Base-by-base conservation (phyloP, 2,329 filamentous ascomycete species). In the Penicillium sp. region DNA sequence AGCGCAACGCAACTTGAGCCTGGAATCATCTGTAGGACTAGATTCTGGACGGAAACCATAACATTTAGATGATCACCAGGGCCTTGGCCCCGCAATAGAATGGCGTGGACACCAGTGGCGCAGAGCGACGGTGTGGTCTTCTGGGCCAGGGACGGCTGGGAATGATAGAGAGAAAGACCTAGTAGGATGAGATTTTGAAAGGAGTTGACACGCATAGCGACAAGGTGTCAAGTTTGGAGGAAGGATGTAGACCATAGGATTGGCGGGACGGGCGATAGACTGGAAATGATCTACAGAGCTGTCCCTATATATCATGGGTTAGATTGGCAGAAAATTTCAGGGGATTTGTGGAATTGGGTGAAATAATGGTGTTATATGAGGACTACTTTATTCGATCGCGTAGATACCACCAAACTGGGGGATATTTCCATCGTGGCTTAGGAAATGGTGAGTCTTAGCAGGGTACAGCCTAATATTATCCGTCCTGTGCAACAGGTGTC, bases 21-120 rank as follows among this genome's bases (percentile, higher is more conserved):
- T 1, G 69, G 67, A 53, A 71, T 68, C 24, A 70, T 59, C 47
- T 67, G 50, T 10, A 70, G 50, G 8, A 71, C 51, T 26, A 71
- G 44, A 35, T 69, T 65, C 28, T 68, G 66, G 35, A 71, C 65
- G 1, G 65, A 61, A 10, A 62, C 63, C 64, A 70, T 56, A 19
- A 70, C 69, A 50, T 70, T 69, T 47, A 70, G 54, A 49, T 69
- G 59, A 63, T 71, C 67, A 28, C 69, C 69, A 4, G 59, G 59
- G 8, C 68, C 69, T 47, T 71, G 64, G 4, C 69, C 68, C 7
- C 67, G 67, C 28, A 65, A 60, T 3, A 71, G 63, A 44, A 71
- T 69, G 24, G 67, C 64, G 59, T 71, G 69, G 8, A 71, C 63
- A 4, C 67, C 56, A 1, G 65, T 65, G 9, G 69, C 69, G 42